phyloP scores from a whole-genome alignment of 495 filamentous ascomycete genomes.

The Penicillium lividum region DNA sequence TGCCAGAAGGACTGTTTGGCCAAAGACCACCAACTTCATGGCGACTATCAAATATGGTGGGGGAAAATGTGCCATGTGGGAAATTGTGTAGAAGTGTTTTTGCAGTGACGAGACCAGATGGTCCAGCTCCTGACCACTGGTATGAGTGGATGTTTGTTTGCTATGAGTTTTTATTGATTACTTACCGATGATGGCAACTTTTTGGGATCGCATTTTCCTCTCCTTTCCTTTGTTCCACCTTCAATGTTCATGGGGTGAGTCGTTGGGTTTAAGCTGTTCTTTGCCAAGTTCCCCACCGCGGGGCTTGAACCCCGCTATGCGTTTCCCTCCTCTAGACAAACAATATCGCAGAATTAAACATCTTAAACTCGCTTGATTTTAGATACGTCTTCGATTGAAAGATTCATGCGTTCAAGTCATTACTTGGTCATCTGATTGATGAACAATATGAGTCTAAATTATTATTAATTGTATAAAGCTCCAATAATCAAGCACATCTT shows the following conservation, averaged over 20 bases:
- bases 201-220: background rate
- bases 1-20: constrained; percentile 28
- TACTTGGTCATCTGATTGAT: no score
- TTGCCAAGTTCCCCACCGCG: background rate
- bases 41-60: constrained; percentile 70
- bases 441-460: no score
- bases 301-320: no score
- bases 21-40: constrained; percentile 74
- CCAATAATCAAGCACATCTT: no score
- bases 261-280: background rate
- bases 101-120: constrained; percentile 78
- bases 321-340: no score
- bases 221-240: background rate
- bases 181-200: constrained; percentile 68
- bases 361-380: no score
- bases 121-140: constrained; percentile 64
- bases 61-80: constrained; percentile 57
- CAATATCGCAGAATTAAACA: no score
- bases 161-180: constrained; percentile 6
- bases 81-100: constrained; percentile 70
- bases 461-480: no score
- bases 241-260: background rate
- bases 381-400: no score
- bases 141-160: constrained; percentile 3
- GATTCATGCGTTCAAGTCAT: no score